These are phyloP conservation scores for Barnettozyma salicaria DNA, from an alignment of 805 yeast species.

Conservation along the genomic window DNA sequence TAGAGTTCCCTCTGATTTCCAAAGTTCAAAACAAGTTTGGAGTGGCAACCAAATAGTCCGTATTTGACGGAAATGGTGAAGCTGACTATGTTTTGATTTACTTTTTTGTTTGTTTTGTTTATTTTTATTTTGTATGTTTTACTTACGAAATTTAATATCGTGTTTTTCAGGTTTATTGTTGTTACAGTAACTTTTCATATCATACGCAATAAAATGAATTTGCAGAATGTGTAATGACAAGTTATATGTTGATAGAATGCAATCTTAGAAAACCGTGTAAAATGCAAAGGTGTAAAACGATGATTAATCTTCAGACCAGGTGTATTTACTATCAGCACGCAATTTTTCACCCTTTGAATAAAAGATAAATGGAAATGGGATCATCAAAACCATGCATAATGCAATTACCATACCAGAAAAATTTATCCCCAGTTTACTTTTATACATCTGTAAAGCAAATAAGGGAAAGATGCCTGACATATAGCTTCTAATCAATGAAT, in stretches of 20 bases:
- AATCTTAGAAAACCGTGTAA: no score
- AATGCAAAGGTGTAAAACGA: no score
- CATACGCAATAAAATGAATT: no score
- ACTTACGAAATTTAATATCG: no score
- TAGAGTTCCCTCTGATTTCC: no score
- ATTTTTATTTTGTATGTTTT: neutral
- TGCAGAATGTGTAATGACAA: no score
- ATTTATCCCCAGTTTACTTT: constrained; percentile 41
- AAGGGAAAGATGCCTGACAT: constrained; percentile 55
- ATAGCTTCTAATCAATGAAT: constrained; percentile 45
- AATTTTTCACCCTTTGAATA: constrained; percentile 40
- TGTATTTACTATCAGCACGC: constrained; percentile 42
- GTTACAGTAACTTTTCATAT: no score
- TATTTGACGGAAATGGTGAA: no score
- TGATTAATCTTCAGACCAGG: constrained; percentile 29
- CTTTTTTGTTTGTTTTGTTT: neutral
- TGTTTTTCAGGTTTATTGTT: no score
- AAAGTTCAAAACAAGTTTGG: no score
- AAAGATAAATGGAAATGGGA: constrained; percentile 52
- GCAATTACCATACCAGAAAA: constrained; percentile 55
- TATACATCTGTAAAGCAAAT: constrained; percentile 53
- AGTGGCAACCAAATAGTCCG: no score
- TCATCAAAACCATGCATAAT: constrained; percentile 41
- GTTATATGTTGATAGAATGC: no score
- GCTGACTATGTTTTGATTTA: neutral